Evolutionary conservation across 768 basidiomycete genomes (phyloP).

Genomic region (Tylopilus vinaceipallidus): DNA sequence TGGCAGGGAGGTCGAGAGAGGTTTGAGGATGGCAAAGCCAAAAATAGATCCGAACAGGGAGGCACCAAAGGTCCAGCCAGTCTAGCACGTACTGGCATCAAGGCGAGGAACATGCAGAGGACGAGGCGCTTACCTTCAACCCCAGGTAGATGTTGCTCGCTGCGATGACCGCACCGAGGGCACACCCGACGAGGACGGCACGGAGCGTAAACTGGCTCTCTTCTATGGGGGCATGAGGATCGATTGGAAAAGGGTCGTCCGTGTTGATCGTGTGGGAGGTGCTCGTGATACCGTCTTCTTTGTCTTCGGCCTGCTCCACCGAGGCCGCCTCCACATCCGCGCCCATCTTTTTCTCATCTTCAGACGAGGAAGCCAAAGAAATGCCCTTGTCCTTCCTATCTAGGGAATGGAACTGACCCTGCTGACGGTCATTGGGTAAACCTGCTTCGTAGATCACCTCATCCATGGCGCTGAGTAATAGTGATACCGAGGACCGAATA

Average conservation of each 20-base stretch:
- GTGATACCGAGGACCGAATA: not conserved
- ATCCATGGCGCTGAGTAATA: not conserved
- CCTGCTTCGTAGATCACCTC: not conserved
- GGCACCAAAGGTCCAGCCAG: slow-evolving; percentile 65
- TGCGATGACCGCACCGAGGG: slow-evolving; percentile 53
- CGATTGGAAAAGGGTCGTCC: slow-evolving; percentile 50
- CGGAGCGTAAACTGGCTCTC: slow-evolving; percentile 53
- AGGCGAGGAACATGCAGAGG: too few species aligned
- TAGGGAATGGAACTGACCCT: not conserved
- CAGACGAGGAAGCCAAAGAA: not conserved
- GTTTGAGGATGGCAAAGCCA: slow-evolving; percentile 55
- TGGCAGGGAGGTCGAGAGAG: slow-evolving; percentile 48
- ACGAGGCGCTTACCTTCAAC: slow-evolving; percentile 38
- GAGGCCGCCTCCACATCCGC: slow-evolving; percentile 1
- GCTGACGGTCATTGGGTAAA: not conserved
- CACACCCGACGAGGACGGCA: slow-evolving; percentile 49
- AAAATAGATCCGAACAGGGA: slow-evolving; percentile 48
- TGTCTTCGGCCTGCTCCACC: not conserved
- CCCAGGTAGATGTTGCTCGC: slow-evolving; percentile 69
- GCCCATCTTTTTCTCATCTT: not conserved
- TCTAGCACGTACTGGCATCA: too few species aligned
- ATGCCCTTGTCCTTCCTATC: not conserved
- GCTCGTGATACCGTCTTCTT: not conserved
- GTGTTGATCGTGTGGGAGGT: slow-evolving; percentile 17
- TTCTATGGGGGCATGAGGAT: slow-evolving; percentile 40